A percentile compares a stretch with the other conserved stretches of the same genome.
These are phyloP conservation scores for Mortierella sp. DNA, from an alignment of 371 early-diverging fungal species.

Conservation along the genomic window DNA sequence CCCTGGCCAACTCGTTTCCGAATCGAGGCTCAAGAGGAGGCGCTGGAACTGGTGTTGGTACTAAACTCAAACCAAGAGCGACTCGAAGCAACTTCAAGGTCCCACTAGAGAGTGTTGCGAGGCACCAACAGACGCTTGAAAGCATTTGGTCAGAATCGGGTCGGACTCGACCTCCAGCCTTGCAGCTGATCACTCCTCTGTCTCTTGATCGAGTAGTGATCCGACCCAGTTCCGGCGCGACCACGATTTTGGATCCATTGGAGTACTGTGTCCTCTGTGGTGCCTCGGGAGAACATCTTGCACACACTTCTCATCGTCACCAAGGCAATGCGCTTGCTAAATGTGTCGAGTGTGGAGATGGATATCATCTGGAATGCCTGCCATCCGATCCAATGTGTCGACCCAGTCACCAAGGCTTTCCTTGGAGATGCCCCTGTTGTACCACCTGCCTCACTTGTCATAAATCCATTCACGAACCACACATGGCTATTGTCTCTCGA, in stretches of 20 bases:
- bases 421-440: slow-evolving; percentile 39
- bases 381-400: neutral
- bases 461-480: slow-evolving; percentile 16
- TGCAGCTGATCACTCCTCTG: slow-evolving; percentile 11
- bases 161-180: neutral
- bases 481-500: no score
- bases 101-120: slow-evolving; percentile 27
- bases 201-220: slow-evolving; percentile 4
- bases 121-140: slow-evolving; percentile 20
- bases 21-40: no score
- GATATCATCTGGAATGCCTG: slow-evolving; percentile 27
- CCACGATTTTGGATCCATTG: neutral
- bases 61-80: no score
- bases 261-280: slow-evolving; percentile 29
- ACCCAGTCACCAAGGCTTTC: neutral
- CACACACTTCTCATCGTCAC: neutral
- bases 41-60: no score
- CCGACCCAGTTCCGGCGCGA: neutral
- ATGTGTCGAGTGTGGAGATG: slow-evolving; percentile 32
- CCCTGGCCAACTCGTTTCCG: neutral
- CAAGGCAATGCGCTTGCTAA: slow-evolving; percentile 1
- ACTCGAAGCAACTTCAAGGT: slow-evolving; percentile 7
- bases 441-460: slow-evolving; percentile 24
- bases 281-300: slow-evolving; percentile 16
- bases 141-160: neutral